Conservation (phyloP, 768 basidiomycete genomes). For the Melanogaster broomeanus region DNA sequence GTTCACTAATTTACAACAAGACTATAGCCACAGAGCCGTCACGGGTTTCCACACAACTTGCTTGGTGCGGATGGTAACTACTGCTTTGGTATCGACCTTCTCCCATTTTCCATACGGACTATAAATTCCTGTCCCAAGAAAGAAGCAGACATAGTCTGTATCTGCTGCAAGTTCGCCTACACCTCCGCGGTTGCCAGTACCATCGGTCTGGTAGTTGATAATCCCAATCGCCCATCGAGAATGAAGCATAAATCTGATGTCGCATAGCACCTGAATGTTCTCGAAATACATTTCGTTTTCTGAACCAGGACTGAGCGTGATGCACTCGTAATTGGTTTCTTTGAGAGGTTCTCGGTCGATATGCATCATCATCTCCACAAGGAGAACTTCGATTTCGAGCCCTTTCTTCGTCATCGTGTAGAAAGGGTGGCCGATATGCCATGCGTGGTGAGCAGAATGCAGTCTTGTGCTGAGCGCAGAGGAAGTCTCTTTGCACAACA, state of each 20-base stretch:
- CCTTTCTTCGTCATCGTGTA: conserved; percentile 25
- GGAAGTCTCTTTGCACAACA: background rate
- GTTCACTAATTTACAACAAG: too few species aligned
- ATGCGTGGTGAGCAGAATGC: conserved; percentile 5
- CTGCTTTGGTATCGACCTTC: conserved; percentile 16
- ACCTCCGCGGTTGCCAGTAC: conserved; percentile 7
- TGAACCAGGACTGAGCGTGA: conserved; percentile 13
- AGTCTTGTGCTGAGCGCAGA: background rate
- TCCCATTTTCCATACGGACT: conserved; percentile 21
- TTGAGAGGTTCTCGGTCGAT: conserved; percentile 12
- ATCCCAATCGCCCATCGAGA: conserved; percentile 26
- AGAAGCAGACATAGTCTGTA: conserved; percentile 20
- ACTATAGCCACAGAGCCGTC: conserved; percentile 20
- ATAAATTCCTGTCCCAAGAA: conserved; percentile 23
- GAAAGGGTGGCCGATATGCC: conserved; percentile 19
- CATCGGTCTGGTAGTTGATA: conserved; percentile 25
- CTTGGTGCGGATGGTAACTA: conserved; percentile 19
- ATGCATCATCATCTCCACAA: conserved; percentile 25
- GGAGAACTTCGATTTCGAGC: conserved; percentile 17
- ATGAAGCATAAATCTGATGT: conserved; percentile 19
- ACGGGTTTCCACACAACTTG: conserved; percentile 11
- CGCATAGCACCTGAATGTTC: conserved; percentile 13
- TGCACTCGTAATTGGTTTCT: conserved; percentile 9
- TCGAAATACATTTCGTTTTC: conserved; percentile 15
- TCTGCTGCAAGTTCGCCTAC: conserved; percentile 13